Base-by-base conservation (phyloP, 2,329 filamentous ascomycete genomes). In the Moelleriella libera region DNA sequence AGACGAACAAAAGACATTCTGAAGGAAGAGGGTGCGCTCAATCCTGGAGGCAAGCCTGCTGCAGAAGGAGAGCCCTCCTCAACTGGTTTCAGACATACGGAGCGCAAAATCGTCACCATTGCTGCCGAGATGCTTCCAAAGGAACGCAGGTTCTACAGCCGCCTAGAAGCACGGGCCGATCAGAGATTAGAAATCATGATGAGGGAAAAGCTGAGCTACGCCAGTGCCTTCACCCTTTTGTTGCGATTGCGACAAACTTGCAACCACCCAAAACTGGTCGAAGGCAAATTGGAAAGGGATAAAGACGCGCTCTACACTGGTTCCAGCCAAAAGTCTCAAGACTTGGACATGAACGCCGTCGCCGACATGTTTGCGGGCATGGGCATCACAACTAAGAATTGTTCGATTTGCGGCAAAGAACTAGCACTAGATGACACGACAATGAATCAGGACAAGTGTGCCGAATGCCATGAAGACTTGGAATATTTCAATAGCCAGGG, bases 1-100 rank as follows among this genome's bases (percentile, higher is more conserved):
- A 82, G 92, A n/a, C 81, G 92, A 41, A 97, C 89, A 7, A 98
- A 98, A 65, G 88, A 95, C 28, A 87, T 98, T n/a, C 69, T 98
- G 51, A 95, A 92, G 65, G 76, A 88, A 55, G 87, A 87, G 9
- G 86, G 87, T 9, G 87, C 86, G 1, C 69, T 94, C 14, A 85
- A 85, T 50, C 82, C 85, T 30, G 85, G 85, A 39, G 81, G 83
- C 46, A 85, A 87, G 60, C 70, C 67, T 30, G 64, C 60, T 0
- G 64, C 65, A 5, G 70, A 75, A 45, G 78, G 76, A 11, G 64
- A 67, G 48, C 60, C 62, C 5, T 74, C 72, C 6, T 75, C 76
- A 1, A 76, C 78, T 1, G 82, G 81, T 1, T 96, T 98, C 70
- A 87, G 88, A 62, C 90, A 97, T 50, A 92, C 89, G 1, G 87